A percentile compares a stretch with the other conserved stretches of the same genome.
These are phyloP conservation scores for Tetraselmis striata DNA, from an alignment of 139 green algal species.

Conservation along the genomic window DNA sequence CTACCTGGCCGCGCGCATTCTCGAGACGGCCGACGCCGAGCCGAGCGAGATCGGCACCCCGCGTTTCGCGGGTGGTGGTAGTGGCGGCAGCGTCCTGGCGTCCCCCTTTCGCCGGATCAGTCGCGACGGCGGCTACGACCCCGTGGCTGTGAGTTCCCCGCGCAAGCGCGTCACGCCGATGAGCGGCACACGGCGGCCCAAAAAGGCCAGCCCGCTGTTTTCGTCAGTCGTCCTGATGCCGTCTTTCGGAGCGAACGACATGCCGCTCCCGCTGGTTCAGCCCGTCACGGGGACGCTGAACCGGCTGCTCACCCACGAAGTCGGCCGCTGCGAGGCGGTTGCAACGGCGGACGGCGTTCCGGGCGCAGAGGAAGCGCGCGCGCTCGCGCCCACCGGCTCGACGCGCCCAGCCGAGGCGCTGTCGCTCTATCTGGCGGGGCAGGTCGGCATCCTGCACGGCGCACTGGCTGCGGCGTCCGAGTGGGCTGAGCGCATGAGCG, in stretches of 20 bases:
- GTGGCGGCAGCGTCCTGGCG: background rate
- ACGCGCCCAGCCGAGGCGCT: background rate
- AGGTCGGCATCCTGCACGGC: background rate
- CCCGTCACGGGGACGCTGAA: background rate
- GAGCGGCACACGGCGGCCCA: background rate
- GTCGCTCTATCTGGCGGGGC: background rate
- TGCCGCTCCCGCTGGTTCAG: background rate
- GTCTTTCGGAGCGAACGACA: background rate
- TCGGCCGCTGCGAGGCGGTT: background rate
- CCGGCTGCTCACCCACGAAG: background rate
- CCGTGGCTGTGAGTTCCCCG: background rate
- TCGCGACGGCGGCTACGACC: background rate
- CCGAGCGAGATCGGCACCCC: background rate
- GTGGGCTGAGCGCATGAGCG: background rate
- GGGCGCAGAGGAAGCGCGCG: no score
- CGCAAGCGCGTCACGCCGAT: background rate
- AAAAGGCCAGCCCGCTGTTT: background rate
- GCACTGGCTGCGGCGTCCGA: background rate
- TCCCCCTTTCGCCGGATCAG: background rate
- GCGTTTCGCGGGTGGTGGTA: background rate
- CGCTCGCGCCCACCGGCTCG: background rate
- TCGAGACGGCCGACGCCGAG: background rate
- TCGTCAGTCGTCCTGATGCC: background rate
- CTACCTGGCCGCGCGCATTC: background rate
- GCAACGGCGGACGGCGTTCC: background rate